These are phyloP conservation scores for Chytriomyces hyalinus DNA, from an alignment of 192 early-diverging fungal species.

Conservation along the genomic window DNA sequence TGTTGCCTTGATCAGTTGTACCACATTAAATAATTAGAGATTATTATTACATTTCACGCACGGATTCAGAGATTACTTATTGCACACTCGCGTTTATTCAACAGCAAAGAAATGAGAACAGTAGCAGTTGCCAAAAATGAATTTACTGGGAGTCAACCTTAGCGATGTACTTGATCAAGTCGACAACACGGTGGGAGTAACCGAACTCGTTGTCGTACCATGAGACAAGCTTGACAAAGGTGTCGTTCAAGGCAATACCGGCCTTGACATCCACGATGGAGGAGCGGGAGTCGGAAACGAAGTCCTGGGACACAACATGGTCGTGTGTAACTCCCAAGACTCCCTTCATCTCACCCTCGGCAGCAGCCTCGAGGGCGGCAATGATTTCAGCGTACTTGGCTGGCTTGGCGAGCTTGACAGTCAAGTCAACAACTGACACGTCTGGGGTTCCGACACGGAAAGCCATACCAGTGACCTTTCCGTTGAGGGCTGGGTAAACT, in stretches of 20 bases:
- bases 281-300: conserved; percentile 88
- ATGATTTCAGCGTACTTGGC: conserved; percentile 93
- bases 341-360: conserved; percentile 84
- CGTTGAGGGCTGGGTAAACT: conserved; percentile 91
- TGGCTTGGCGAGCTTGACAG: conserved; percentile 86
- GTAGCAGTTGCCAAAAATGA: too few species aligned
- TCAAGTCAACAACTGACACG: conserved; percentile 97
- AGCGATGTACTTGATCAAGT: conserved; percentile 82
- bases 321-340: conserved; percentile 93
- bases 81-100: too few species aligned
- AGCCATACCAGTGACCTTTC: conserved; percentile 98
- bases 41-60: too few species aligned
- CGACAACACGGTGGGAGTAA: conserved; percentile 89
- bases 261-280: conserved; percentile 96
- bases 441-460: conserved; percentile 95
- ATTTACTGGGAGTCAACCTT: conserved; percentile 16
- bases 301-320: conserved; percentile 94
- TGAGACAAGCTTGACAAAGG: conserved; percentile 95
- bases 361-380: conserved; percentile 80
- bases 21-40: too few species aligned
- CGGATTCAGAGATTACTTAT: too few species aligned
- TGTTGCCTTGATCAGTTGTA: too few species aligned
- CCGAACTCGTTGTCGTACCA: conserved; percentile 79
- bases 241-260: conserved; percentile 91
- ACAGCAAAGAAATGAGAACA: too few species aligned